phyloP scores from a whole-genome alignment of 768 basidiomycete genomes.

The Lentinus brumalis region DNA sequence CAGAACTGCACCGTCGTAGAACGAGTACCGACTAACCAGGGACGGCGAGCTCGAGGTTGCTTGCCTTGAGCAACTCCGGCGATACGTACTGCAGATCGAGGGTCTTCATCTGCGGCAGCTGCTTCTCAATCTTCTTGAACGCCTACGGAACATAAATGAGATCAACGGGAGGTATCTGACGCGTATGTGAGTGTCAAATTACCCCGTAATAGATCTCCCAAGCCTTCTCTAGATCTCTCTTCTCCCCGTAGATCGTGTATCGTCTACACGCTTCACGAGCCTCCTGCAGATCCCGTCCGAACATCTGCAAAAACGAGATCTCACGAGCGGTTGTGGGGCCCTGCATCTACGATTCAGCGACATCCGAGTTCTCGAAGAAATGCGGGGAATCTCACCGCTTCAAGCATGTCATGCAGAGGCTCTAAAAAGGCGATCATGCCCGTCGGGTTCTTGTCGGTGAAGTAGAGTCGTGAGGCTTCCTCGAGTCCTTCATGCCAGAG shows the following conservation, averaged over 20 bases:
- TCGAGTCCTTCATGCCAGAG: conserved; percentile 98
- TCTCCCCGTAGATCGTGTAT: conserved; percentile 85
- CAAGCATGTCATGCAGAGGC: conserved; percentile 90
- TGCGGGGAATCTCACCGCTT: conserved; percentile 51
- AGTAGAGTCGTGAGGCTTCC: conserved; percentile 95
- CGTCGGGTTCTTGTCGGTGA: conserved; percentile 94
- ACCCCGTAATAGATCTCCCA: conserved; percentile 99
- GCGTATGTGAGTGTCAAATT: conserved; percentile 25
- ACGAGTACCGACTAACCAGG: conserved; percentile 60
- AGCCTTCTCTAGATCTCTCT: conserved; percentile 89
- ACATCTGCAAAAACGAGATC: conserved; percentile 92
- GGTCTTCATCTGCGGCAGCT: conserved; percentile 82
- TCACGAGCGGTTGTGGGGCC: conserved; percentile 94
- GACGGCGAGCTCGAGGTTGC: conserved; percentile 92
- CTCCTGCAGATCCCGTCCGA: conserved; percentile 88
- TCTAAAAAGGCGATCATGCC: conserved; percentile 95
- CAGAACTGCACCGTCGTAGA: neutral
- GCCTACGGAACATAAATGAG: conserved; percentile 51
- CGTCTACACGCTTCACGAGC: conserved; percentile 89
- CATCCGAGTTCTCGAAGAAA: neutral
- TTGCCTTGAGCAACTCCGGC: conserved; percentile 83
- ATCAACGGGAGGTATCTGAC: neutral
- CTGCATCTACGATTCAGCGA: conserved; percentile 38
- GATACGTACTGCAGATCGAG: conserved; percentile 98
- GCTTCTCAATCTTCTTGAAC: conserved; percentile 96